A percentile compares a stretch with the other conserved stretches of the same genome.
These are phyloP conservation scores for Sclerotinia sclerotiorum DNA, from an alignment of 2,329 filamentous ascomycete species.

Conservation along the genomic window DNA sequence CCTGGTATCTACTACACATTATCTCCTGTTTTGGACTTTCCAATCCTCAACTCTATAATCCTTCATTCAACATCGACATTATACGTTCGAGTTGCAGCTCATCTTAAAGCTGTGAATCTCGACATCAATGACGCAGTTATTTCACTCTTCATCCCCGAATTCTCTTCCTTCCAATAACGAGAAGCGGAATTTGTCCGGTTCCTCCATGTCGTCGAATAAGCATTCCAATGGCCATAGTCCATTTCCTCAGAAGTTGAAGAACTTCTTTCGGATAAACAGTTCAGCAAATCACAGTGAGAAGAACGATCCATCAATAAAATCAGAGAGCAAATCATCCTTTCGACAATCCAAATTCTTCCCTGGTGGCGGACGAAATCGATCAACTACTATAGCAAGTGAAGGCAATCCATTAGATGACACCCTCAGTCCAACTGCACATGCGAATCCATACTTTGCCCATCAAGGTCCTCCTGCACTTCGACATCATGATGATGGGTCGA, in stretches of 20 bases:
- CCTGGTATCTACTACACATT: background rate
- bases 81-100: conserved; percentile 34
- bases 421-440: conserved; percentile 87
- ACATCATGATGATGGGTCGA: conserved; percentile 92
- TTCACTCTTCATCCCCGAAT: conserved; percentile 35
- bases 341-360: conserved; percentile 88
- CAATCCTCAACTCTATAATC: background rate
- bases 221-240: conserved; percentile 54
- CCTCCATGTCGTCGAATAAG: conserved; percentile 49
- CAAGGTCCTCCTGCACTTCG: conserved; percentile 90
- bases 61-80: background rate
- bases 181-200: conserved; percentile 40
- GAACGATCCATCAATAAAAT: conserved; percentile 41
- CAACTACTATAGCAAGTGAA: conserved; percentile 88
- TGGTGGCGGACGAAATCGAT: conserved; percentile 82
- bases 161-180: conserved; percentile 35
- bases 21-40: conserved; percentile 4
- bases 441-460: conserved; percentile 96
- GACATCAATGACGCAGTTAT: conserved; percentile 38
- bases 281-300: conserved; percentile 43
- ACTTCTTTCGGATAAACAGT: conserved; percentile 68
- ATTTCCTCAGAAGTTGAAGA: conserved; percentile 68
- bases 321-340: conserved; percentile 53
- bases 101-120: conserved; percentile 34
- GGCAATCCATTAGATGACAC: conserved; percentile 86